phyloP scores from a whole-genome alignment of 345 rosid species.

The Aegle marmelos region DNA sequence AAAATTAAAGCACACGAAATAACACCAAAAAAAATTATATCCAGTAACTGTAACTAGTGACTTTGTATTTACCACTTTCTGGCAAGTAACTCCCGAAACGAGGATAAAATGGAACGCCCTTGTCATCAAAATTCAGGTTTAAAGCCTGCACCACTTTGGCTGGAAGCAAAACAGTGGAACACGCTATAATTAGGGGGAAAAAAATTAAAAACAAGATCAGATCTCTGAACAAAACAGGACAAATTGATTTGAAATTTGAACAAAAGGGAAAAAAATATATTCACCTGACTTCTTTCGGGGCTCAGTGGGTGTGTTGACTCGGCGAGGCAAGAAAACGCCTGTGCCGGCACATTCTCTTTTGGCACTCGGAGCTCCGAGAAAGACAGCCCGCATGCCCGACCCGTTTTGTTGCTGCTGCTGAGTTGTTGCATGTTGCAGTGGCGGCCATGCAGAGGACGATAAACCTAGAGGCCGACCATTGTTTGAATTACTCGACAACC shows the following conservation, averaged over 20 bases:
- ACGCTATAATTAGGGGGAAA: not conserved
- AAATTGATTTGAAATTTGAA: not conserved
- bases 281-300: constrained; percentile 61
- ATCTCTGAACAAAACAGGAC: not conserved
- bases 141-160: constrained; percentile 76
- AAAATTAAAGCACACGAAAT: no score
- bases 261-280: not conserved
- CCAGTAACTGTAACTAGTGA: no score
- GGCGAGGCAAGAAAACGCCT: constrained; percentile 87
- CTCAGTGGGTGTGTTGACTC: constrained; percentile 29
- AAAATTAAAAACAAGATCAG: not conserved
- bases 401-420: constrained; percentile 27
- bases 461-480: constrained; percentile 31
- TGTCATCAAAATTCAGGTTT: constrained; percentile 50
- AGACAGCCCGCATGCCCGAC: constrained; percentile 57
- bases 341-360: constrained; percentile 74
- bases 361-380: constrained; percentile 40
- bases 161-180: constrained; percentile 69
- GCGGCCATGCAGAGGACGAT: constrained; percentile 59
- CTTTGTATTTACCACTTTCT: constrained; percentile 7
- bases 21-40: no score
- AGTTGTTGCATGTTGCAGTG: constrained; percentile 31
- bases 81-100: constrained; percentile 20
- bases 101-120: constrained; percentile 26
- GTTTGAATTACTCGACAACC: not conserved